These are phyloP conservation scores for Combretum micranthum DNA, from an alignment of 345 rosid genomes.

Conservation along the genomic window DNA sequence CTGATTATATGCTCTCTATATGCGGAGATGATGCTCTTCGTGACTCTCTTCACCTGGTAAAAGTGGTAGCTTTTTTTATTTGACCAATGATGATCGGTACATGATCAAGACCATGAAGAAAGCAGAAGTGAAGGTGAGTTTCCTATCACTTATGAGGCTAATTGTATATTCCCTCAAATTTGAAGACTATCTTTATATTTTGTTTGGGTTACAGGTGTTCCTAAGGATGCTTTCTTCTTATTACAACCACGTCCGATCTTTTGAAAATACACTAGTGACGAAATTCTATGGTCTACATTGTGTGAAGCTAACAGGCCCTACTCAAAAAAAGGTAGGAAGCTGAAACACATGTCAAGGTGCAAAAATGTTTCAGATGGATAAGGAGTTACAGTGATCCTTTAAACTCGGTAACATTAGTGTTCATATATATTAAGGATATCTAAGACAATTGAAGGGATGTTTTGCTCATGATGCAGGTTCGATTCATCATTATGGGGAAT, in stretches of 20 bases:
- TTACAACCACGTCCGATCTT: conserved; percentile 76
- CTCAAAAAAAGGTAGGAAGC: conserved; percentile 67
- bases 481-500: conserved; percentile 91
- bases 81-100: conserved; percentile 86
- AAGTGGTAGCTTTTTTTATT: conserved; percentile 94
- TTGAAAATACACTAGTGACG: conserved; percentile 69
- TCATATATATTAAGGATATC: not conserved
- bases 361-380: conserved; percentile 1
- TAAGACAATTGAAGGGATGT: not conserved
- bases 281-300: conserved; percentile 86
- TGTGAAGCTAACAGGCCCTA: conserved; percentile 73
- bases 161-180: not conserved
- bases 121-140: conserved; percentile 74
- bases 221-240: conserved; percentile 92
- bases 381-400: not conserved
- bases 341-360: not conserved
- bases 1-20: conserved; percentile 90
- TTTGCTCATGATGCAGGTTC: conserved; percentile 41
- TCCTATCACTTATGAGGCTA: not conserved
- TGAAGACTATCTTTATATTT: not conserved
- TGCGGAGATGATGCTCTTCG: conserved; percentile 93
- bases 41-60: conserved; percentile 94
- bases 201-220: conserved; percentile 48
- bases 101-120: conserved; percentile 96
- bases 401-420: not conserved